phyloP scores from a whole-genome alignment of 306 rosid genomes.

The Vachellia collinsii region DNA sequence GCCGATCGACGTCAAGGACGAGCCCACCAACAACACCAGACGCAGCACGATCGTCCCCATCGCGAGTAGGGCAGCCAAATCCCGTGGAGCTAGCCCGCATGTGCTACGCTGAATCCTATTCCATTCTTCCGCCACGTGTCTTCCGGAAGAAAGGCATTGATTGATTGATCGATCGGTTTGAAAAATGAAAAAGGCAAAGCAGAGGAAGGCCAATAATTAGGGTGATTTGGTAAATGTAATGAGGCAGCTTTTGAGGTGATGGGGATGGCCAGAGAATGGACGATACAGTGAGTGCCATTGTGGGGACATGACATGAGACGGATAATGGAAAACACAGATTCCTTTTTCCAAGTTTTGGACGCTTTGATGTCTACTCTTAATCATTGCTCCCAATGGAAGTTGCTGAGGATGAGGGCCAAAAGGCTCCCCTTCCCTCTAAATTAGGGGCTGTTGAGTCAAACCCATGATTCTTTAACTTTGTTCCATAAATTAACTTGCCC shows the following conservation, averaged over 20 bases:
- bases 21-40: constrained; percentile 36
- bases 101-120: not conserved
- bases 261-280: constrained; percentile 3
- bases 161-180: too few species aligned
- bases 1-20: constrained; percentile 67
- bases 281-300: not conserved
- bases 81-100: not conserved
- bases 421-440: constrained; percentile 16
- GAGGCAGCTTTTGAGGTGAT: constrained; percentile 24
- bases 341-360: constrained; percentile 1
- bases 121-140: constrained; percentile 3
- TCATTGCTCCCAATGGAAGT: constrained; percentile 28
- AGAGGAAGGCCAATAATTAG: constrained; percentile 23
- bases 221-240: not conserved
- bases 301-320: constrained; percentile 4
- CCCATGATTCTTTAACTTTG: too few species aligned
- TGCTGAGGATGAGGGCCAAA: not conserved
- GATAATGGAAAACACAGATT: not conserved
- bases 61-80: constrained; percentile 46
- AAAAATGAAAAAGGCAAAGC: too few species aligned
- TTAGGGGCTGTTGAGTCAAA: too few species aligned
- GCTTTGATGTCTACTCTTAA: not conserved
- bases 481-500: too few species aligned
- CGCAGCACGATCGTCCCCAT: constrained; percentile 46
- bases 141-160: not conserved